phyloP scores from a whole-genome alignment of 2,329 filamentous ascomycete species.

The Botryotinia convoluta region DNA sequence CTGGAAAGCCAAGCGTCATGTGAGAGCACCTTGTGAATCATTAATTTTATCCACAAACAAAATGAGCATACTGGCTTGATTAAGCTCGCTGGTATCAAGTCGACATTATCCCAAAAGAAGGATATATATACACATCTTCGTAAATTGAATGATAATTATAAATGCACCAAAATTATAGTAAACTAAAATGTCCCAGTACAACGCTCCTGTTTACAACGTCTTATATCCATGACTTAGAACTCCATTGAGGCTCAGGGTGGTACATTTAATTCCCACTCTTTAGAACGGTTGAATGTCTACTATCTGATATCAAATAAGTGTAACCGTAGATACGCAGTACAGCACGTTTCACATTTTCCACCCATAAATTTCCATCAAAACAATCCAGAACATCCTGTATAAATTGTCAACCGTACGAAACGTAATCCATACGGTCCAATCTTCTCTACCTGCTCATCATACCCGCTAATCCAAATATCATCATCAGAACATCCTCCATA shows the following conservation, averaged over 20 bases:
- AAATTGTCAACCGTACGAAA: background rate
- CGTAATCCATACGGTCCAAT: background rate
- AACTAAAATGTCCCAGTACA: accelerated
- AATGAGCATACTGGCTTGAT: background rate
- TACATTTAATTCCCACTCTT: too few species aligned
- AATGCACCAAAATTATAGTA: accelerated
- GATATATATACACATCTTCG: accelerated
- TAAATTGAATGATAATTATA: background rate
- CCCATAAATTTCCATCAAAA: background rate
- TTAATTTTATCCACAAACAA: background rate
- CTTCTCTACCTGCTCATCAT: accelerated
- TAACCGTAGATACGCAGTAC: background rate
- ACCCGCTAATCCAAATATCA: accelerated
- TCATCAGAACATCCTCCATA: background rate
- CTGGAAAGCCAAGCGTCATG: too few species aligned
- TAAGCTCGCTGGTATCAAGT: background rate
- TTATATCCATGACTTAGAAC: background rate
- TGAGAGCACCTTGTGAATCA: background rate
- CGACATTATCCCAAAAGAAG: background rate
- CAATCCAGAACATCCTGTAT: background rate
- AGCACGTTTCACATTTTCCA: background rate
- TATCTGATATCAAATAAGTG: background rate
- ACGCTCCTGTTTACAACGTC: accelerated
- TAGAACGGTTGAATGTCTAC: accelerated
- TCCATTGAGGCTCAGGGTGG: background rate